Conservation (phyloP, 2,329 filamentous ascomycete genomes). For the Claviceps pusilla region DNA sequence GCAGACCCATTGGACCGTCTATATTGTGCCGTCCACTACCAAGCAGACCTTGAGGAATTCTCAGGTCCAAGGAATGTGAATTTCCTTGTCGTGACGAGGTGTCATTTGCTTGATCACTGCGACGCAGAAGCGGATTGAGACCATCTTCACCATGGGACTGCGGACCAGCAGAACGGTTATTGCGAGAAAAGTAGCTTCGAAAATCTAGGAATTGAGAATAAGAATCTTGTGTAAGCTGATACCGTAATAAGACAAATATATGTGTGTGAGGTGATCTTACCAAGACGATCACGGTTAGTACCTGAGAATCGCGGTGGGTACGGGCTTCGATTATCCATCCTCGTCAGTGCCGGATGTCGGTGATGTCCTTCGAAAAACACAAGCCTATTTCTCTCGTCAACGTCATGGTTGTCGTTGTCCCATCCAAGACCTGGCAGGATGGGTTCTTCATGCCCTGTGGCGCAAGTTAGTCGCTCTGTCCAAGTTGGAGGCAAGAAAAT, state of each 20-base stretch:
- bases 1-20: constrained; percentile 38
- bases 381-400: constrained; percentile 32
- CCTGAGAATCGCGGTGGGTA: constrained; percentile 42
- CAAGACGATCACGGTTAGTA: constrained; percentile 37
- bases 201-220: constrained; percentile 22
- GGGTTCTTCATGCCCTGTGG: constrained; percentile 10
- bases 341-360: constrained; percentile 18
- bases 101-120: constrained; percentile 32
- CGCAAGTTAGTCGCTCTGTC: not conserved
- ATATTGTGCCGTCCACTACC: constrained; percentile 22
- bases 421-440: constrained; percentile 38
- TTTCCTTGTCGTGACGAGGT: constrained; percentile 32
- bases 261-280: constrained; percentile 18
- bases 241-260: not conserved
- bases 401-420: constrained; percentile 39
- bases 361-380: constrained; percentile 36
- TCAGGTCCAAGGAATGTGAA: constrained; percentile 38
- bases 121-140: constrained; percentile 71
- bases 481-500: not conserved
- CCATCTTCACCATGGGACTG: constrained; percentile 59
- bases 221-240: not conserved
- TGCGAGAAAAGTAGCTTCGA: constrained; percentile 33
- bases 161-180: constrained; percentile 37
- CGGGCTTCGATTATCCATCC: constrained; percentile 35
- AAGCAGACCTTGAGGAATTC: constrained; percentile 32